Base-by-base conservation (phyloP, 192 early-diverging fungal species). In the Rhizoclosmatium globosum region DNA sequence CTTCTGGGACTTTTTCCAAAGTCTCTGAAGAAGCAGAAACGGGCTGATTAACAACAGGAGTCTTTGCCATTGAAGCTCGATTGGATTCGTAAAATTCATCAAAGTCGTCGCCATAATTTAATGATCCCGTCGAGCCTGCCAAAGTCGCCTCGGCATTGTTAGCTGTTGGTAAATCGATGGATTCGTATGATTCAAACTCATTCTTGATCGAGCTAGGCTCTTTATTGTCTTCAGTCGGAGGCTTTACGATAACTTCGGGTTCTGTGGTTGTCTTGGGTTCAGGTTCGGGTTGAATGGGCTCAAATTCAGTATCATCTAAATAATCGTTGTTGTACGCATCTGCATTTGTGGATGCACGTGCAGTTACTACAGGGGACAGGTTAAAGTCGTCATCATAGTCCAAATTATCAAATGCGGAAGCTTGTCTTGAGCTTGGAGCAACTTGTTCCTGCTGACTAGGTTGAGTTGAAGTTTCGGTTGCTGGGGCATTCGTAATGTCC, bases 21-120 rank as follows among this genome's bases (percentile, higher is more conserved):
- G 11, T 19, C 17, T 23, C 31, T 64, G 9, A 13, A n/a, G 9
- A 19, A 23, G 11, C 11, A n/a, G 23, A 13, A 9, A n/a, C 62
- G 62, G 31, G 9, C 62, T 64, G 9, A 31, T 19, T 64, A 19
- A 13, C 62, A 9, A 64, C 23, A 13, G 13, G 62, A 64, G 9
- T 31, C 11, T 19, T 23, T 19, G 62, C 62, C 21, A 11, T 41
- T 11, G 9, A n/a, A 31, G 31, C 31, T 0, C 31, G 31, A 31
- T 31, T 31, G 0, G 31, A 31, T 31, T 31, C 31, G 31, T 31
- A 31, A 53, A 53, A 17, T 53, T 53, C 69, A 13, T 71, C 69
- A 71, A 71, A 71, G 50, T 71, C 69, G 46, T 71, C 69, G 4
- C 48, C 69, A 56, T 71, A 71, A 21, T 48, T 56, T 15, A 71